Percentiles rank a stretch among this genome's conserved stretches.
Evolutionary conservation across 352 stramenopile species (phyloP).

Genomic region (Globisporangium nunn): DNA sequence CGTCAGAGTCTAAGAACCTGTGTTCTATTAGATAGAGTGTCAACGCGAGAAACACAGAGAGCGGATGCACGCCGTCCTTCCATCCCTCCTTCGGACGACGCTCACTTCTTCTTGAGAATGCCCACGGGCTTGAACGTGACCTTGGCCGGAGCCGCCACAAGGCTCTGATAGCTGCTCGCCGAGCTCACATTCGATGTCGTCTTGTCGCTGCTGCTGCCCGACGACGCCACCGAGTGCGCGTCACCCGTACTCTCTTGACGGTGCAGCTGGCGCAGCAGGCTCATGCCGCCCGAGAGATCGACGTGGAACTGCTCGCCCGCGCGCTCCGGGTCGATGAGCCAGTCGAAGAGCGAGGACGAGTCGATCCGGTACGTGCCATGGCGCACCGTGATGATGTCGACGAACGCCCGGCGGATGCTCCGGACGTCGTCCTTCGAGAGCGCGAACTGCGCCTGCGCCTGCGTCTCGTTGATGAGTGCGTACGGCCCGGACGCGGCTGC

Average conservation of each 20-base stretch:
- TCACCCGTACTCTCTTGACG: slow-evolving; percentile 13
- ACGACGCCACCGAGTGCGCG: slow-evolving; percentile 15
- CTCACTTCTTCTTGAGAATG: slow-evolving; percentile 41
- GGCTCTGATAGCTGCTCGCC: slow-evolving; percentile 15
- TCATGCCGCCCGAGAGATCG: slow-evolving; percentile 36
- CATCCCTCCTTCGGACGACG: not conserved
- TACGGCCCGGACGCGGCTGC: slow-evolving; percentile 62
- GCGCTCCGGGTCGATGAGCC: slow-evolving; percentile 48
- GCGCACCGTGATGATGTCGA: slow-evolving; percentile 61
- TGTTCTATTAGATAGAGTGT: too few relatives aligned
- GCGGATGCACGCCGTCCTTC: too few relatives aligned
- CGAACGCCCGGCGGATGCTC: slow-evolving; percentile 64
- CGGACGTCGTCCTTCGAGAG: slow-evolving; percentile 56
- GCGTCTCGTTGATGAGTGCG: slow-evolving; percentile 58
- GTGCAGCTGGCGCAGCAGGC: slow-evolving; percentile 33
- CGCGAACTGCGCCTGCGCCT: slow-evolving; percentile 51
- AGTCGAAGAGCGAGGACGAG: slow-evolving; percentile 60
- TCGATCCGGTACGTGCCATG: slow-evolving; percentile 69
- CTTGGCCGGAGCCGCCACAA: slow-evolving; percentile 17
- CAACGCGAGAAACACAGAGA: too few relatives aligned
- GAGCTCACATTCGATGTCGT: slow-evolving; percentile 16
- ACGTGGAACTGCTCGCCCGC: slow-evolving; percentile 62
- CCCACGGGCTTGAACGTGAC: slow-evolving; percentile 40
- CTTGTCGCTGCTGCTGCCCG: slow-evolving; percentile 12
- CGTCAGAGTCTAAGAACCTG: too few relatives aligned